Evolutionary conservation across 495 filamentous ascomycete genomes (phyloP).

Genomic region (Trichoderma erinaceum): DNA sequence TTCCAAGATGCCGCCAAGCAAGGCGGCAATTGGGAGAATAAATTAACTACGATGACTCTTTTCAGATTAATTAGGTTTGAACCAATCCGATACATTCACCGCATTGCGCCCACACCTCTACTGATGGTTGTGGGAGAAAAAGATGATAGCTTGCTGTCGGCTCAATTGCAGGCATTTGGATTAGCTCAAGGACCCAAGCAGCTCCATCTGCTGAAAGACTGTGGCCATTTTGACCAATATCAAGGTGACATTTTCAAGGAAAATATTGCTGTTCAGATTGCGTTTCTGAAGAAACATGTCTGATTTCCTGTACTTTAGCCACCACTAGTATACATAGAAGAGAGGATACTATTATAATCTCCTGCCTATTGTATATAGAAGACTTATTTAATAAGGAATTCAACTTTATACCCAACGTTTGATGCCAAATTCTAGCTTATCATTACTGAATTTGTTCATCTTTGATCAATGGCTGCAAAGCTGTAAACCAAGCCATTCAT

Average conservation of each 20-base stretch:
- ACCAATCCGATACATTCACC: neutral
- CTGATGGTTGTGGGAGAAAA: conserved; percentile 1
- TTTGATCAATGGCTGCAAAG: too few relatives aligned
- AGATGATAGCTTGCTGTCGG: neutral
- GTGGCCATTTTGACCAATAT: neutral
- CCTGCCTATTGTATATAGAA: too few relatives aligned
- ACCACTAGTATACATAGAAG: too few relatives aligned
- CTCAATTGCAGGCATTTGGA: neutral
- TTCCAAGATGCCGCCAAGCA: neutral
- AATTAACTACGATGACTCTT: neutral
- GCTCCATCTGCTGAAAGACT: neutral
- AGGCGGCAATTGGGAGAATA: conserved; percentile 2
- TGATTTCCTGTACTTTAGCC: neutral
- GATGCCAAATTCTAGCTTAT: neutral
- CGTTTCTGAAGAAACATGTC: neutral
- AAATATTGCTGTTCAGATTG: neutral
- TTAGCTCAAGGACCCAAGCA: neutral
- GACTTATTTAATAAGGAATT: too few relatives aligned
- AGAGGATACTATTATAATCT: too few relatives aligned
- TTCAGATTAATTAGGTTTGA: neutral
- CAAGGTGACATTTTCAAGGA: neutral
- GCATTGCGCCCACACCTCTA: neutral
- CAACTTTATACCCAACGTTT: too few relatives aligned
- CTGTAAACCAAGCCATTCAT: too few relatives aligned
- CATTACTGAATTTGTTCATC: neutral